A percentile compares a stretch with the other conserved stretches of the same genome.
These are phyloP conservation scores for Hordeum pubiflorum DNA, from an alignment of 202 grass and related monocot genomes.

Conservation along the genomic window DNA sequence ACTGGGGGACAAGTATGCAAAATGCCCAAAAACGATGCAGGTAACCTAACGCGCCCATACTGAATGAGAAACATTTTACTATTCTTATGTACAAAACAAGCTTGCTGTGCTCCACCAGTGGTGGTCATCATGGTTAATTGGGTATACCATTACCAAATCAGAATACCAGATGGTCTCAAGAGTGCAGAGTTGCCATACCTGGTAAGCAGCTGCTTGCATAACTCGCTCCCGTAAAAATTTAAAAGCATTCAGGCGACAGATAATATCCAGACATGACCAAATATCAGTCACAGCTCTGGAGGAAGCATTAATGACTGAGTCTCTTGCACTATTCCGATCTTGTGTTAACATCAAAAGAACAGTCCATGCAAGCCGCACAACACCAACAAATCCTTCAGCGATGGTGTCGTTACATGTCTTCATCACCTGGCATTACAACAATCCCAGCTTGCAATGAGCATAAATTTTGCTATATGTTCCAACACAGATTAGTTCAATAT, in stretches of 20 bases:
- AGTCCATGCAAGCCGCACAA: conserved; percentile 75
- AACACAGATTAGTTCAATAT: conserved; percentile 9
- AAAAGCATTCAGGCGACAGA: conserved; percentile 76
- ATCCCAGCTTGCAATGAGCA: conserved; percentile 12
- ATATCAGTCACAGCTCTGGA: conserved; percentile 44
- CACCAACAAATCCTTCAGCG: conserved; percentile 69
- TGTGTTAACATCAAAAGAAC: conserved; percentile 92
- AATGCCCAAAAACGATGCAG: too few relatives aligned
- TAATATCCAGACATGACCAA: conserved; percentile 64
- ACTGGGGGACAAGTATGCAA: too few relatives aligned
- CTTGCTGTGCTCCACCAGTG: not conserved
- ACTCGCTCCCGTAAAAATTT: conserved; percentile 57
- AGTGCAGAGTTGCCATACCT: conserved; percentile 39
- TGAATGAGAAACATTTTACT: not conserved
- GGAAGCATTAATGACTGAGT: conserved; percentile 33
- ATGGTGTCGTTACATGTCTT: conserved; percentile 50
- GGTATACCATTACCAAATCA: not conserved
- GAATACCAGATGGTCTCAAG: not conserved
- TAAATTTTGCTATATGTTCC: not conserved
- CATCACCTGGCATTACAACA: conserved; percentile 52
- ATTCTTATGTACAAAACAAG: not conserved
- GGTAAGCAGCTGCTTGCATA: conserved; percentile 72
- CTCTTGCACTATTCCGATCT: conserved; percentile 54
- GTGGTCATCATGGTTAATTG: not conserved
- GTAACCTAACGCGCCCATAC: too few relatives aligned